Evolutionary conservation across 371 early-diverging fungal species (phyloP).

Genomic region (Rhizomucor pusillus): DNA sequence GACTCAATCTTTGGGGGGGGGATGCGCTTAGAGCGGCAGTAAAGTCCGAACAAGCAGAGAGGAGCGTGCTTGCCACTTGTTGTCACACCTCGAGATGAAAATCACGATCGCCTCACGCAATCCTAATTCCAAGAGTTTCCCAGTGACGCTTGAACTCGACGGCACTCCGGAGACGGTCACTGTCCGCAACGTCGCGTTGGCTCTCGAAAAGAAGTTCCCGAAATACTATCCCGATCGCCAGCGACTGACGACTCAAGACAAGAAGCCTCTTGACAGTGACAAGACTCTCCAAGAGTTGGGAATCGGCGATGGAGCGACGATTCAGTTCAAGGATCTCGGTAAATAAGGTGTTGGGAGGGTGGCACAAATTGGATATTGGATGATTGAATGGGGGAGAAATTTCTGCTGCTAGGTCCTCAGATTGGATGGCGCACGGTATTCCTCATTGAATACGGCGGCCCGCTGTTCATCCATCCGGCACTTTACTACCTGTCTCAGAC

Average conservation of each 20-base stretch:
- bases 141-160: conserved; percentile 60
- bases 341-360: conserved; percentile 1
- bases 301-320: conserved; percentile 59
- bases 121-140: conserved; percentile 48
- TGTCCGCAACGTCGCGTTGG: conserved; percentile 62
- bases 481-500: conserved; percentile 70
- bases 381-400: background rate
- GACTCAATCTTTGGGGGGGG: no score
- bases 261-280: conserved; percentile 52
- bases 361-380: background rate
- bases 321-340: conserved; percentile 86
- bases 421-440: conserved; percentile 95
- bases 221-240: conserved; percentile 74
- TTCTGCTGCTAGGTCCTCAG: conserved; percentile 72
- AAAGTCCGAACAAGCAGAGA: no score
- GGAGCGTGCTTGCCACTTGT: no score
- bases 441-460: conserved; percentile 92
- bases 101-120: conserved; percentile 42
- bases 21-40: no score
- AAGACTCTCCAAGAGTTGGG: conserved; percentile 58
- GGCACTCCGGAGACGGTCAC: conserved; percentile 51
- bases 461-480: conserved; percentile 83
- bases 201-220: conserved; percentile 59
- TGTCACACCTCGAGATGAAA: conserved; percentile 27
- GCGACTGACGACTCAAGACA: conserved; percentile 66